Base-by-base conservation (phyloP, 1,284 basidiomycete species). In the Apiotrichum siamense region DNA sequence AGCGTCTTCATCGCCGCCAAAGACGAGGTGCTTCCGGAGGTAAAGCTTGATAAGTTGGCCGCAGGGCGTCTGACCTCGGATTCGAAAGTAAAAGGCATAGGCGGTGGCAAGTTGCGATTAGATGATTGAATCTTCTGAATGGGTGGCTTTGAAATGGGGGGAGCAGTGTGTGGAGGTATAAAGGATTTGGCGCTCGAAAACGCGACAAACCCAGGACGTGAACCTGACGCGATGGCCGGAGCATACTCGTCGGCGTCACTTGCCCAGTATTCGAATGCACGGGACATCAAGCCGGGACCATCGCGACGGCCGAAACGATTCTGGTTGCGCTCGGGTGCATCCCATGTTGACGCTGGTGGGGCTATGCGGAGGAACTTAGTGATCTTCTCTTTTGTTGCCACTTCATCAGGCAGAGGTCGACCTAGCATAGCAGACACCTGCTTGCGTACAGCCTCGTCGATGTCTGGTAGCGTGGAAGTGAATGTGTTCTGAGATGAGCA, bases 181-280 rank as follows among this genome's bases (percentile, higher is more conserved):
- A 44, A 24, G 21, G 52, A 52, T 44, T 50, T 47, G 36, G 48
- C 40, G 39, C 52, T 51, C 39, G 44, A 46, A 40, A 57, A 49
- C 29, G 27, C 40, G 40, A 49, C 47, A 25, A 47, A 40, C 5
- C 48, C 47, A 37, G 55, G 44, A 42, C 46, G 35, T 23, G 57
- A 36, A 29, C 44, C 41, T 12, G 49, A 54, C 58, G 12, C 55
- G 55, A 9, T 47, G 41, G 6, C 55, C 54, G 3, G 25, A 68
- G 61, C 69, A 49, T 73, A 73, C 40, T 73, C 72, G 55, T 73
- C 73, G 20, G 46, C 29, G 2, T 69, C 69, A 0, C 66, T 69
- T 3, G 64, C 59, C 70, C 70, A 74, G 57, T 74, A 73, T 40
- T 72, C 68, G 23, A 65, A 61, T 4, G 64, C 70, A 21, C 70